Percentiles rank a stretch among this genome's conserved stretches.
Evolutionary conservation across 2,329 filamentous ascomycete species (phyloP).

Genomic region (Calonectria fujianensis): DNA sequence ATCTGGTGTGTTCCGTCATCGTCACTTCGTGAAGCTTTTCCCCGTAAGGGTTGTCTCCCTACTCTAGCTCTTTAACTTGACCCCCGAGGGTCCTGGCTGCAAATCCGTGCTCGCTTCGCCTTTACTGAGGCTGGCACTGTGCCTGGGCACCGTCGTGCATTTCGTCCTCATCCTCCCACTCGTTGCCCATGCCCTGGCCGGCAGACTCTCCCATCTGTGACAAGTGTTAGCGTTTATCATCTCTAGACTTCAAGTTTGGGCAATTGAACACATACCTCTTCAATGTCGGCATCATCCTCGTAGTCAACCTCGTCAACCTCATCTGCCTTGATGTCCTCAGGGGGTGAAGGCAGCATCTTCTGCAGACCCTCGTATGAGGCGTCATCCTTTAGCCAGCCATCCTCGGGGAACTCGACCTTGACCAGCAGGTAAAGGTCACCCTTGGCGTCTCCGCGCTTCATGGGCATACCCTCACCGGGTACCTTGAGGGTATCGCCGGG

Average conservation of each 20-base stretch:
- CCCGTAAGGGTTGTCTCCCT: slow-evolving; percentile 30
- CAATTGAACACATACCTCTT: slow-evolving; percentile 74
- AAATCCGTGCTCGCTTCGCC: background rate
- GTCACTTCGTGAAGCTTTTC: slow-evolving; percentile 51
- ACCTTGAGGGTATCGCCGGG: slow-evolving; percentile 92
- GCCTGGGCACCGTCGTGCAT: slow-evolving; percentile 76
- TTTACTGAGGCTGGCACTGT: slow-evolving; percentile 85
- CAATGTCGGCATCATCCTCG: slow-evolving; percentile 87
- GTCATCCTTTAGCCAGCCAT: slow-evolving; percentile 87
- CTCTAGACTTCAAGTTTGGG: slow-evolving; percentile 23
- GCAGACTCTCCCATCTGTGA: slow-evolving; percentile 82
- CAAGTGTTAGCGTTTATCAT: slow-evolving; percentile 40
- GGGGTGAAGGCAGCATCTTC: slow-evolving; percentile 83
- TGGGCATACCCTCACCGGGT: slow-evolving; percentile 93
- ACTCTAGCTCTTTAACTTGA: slow-evolving; percentile 42
- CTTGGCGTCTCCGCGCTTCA: slow-evolving; percentile 87
- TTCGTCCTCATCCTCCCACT: slow-evolving; percentile 84
- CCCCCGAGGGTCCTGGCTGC: slow-evolving; percentile 16
- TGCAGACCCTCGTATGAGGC: slow-evolving; percentile 81
- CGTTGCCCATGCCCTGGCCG: slow-evolving; percentile 78
- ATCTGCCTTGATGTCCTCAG: slow-evolving; percentile 78
- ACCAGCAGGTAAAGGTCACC: slow-evolving; percentile 93
- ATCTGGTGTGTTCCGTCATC: slow-evolving; percentile 47
- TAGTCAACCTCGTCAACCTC: slow-evolving; percentile 92
- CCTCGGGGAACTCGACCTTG: slow-evolving; percentile 90